Evolutionary conservation across 2,329 filamentous ascomycete genomes (phyloP).

Genomic region (Phaeophleospora eucalypticola): DNA sequence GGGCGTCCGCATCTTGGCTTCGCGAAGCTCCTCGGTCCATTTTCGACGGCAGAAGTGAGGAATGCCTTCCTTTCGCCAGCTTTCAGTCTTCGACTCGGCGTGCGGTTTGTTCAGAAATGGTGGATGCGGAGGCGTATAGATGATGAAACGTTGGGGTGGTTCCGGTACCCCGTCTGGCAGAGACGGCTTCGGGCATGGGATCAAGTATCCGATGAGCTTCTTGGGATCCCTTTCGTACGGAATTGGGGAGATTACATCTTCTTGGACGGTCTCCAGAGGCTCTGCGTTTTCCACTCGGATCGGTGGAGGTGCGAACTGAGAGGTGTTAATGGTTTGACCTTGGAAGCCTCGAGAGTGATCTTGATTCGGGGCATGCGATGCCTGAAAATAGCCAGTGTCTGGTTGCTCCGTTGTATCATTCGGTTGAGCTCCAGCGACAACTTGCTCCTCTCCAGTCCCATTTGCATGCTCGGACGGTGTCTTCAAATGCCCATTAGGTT

Average conservation of each 20-base stretch:
- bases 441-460: too few relatives aligned
- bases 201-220: slow-evolving; percentile 40
- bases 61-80: slow-evolving; percentile 36
- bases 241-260: slow-evolving; percentile 26
- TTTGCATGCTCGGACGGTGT: too few relatives aligned
- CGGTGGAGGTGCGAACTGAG: slow-evolving; percentile 1
- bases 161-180: slow-evolving; percentile 18
- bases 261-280: slow-evolving; percentile 1
- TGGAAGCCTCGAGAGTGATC: slow-evolving; percentile 2
- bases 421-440: too few relatives aligned
- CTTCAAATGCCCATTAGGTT: too few relatives aligned
- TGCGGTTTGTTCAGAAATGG: slow-evolving; percentile 38
- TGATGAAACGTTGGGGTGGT: slow-evolving; percentile 38
- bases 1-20: slow-evolving; percentile 35
- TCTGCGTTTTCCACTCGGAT: slow-evolving; percentile 1
- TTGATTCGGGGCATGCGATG: not conserved
- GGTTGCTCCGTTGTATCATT: not conserved
- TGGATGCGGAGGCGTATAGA: slow-evolving; percentile 44
- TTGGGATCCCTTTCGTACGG: slow-evolving; percentile 40
- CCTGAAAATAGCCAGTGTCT: slow-evolving; percentile 1
- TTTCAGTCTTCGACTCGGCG: slow-evolving; percentile 28
- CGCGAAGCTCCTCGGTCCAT: slow-evolving; percentile 45
- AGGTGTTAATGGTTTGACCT: slow-evolving; percentile 4
- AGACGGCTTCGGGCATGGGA: slow-evolving; percentile 42
- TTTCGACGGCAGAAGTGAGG: slow-evolving; percentile 43